Percentiles rank a stretch among this genome's conserved stretches.
phyloP scores from a whole-genome alignment of 352 stramenopile species.

The Phytophthora tubulina region DNA sequence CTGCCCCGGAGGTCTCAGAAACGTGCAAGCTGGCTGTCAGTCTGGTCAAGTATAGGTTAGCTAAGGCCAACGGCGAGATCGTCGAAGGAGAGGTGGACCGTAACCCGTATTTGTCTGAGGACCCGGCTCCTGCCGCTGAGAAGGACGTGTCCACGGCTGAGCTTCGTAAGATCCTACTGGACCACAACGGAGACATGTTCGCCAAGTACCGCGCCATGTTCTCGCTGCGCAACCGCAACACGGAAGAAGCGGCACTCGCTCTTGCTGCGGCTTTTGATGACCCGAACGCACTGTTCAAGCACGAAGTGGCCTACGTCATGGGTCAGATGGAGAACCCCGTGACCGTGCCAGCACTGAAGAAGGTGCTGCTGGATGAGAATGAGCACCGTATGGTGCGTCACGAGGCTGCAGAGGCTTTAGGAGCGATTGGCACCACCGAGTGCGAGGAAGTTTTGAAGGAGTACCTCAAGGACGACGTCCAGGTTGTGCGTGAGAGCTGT shows the following conservation, averaged over 20 bases:
- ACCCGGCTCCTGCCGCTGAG: conserved; percentile 93
- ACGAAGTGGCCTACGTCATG: conserved; percentile 95
- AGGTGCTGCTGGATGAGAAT: conserved; percentile 85
- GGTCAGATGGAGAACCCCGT: conserved; percentile 93
- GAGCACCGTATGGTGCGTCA: conserved; percentile 99
- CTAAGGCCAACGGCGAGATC: conserved; percentile 62
- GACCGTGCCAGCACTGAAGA: conserved; percentile 89
- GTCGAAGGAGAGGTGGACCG: conserved; percentile 73
- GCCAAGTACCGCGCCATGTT: conserved; percentile 98
- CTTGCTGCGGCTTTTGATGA: conserved; percentile 82
- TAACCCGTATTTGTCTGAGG: conserved; percentile 95
- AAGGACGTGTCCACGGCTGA: conserved; percentile 75
- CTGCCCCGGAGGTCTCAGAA: conserved; percentile 93
- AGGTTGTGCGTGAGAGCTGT: conserved; percentile 96
- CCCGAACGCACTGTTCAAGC: conserved; percentile 87
- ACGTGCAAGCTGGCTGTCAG: conserved; percentile 95
- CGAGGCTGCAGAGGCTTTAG: conserved; percentile 97
- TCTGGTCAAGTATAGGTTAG: conserved; percentile 93
- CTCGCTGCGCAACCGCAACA: conserved; percentile 96
- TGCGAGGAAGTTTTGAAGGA: conserved; percentile 91
- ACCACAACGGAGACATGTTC: conserved; percentile 92
- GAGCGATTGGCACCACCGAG: conserved; percentile 94
- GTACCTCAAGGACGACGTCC: conserved; percentile 77
- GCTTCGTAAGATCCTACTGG: conserved; percentile 90
- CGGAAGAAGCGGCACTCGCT: conserved; percentile 83